phyloP scores from a whole-genome alignment of 768 basidiomycete genomes.

The Cubamyces sp. region DNA sequence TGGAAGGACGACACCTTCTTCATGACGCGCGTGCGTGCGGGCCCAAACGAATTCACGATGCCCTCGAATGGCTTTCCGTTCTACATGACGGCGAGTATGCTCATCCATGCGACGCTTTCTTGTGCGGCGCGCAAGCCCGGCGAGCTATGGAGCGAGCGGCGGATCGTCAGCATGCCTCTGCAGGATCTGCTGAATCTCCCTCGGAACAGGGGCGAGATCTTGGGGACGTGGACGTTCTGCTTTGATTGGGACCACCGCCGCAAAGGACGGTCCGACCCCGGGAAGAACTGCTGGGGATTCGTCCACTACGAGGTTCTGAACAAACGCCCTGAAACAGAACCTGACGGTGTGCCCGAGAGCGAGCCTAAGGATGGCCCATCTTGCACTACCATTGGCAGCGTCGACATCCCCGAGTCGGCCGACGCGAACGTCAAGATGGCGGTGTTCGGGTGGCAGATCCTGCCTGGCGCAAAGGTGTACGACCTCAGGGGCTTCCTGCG shows the following conservation, averaged over 20 bases:
- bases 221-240: background rate
- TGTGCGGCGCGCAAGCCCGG: background rate
- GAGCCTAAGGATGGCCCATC: no score
- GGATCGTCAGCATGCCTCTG: background rate
- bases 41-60: background rate
- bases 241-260: background rate
- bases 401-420: no score
- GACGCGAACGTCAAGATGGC: no score
- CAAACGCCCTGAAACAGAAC: background rate
- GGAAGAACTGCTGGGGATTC: background rate
- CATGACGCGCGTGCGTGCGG: background rate
- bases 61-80: background rate
- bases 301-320: background rate
- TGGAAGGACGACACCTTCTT: background rate
- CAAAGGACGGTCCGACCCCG: background rate
- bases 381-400: no score
- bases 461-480: background rate
- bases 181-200: background rate
- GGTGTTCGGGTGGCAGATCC: background rate
- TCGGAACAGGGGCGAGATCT: background rate
- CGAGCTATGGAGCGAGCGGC: background rate
- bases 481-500: background rate
- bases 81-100: background rate
- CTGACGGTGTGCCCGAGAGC: no score
- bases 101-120: background rate